phyloP scores from a whole-genome alignment of 148 eudicot species.

The Salicornia ramosissima region DNA sequence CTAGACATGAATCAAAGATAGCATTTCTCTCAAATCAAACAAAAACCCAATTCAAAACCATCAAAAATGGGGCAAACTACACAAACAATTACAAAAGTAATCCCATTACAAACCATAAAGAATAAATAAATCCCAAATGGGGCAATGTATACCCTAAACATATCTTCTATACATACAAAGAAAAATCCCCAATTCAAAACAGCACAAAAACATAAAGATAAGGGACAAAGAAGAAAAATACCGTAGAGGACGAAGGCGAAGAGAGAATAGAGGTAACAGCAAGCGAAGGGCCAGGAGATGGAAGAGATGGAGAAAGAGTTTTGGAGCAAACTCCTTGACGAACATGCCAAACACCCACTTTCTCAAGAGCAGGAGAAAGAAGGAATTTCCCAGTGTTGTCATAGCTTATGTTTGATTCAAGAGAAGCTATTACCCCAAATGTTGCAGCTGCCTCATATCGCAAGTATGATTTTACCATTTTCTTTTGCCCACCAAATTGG shows the following conservation, averaged over 20 bases:
- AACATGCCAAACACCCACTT: slow-evolving; percentile 78
- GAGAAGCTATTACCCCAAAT: slow-evolving; percentile 81
- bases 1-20: no score
- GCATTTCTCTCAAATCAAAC: no score
- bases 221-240: slow-evolving; percentile 14
- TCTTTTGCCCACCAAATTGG: not conserved
- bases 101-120: not conserved
- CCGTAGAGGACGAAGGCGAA: slow-evolving; percentile 55
- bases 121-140: not conserved
- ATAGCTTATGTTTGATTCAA: slow-evolving; percentile 64
- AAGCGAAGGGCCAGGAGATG: slow-evolving; percentile 59
- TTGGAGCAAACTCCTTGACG: slow-evolving; percentile 65
- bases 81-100: not conserved
- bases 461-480: slow-evolving; percentile 90
- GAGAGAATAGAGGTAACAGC: slow-evolving; percentile 71
- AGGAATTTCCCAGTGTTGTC: slow-evolving; percentile 75
- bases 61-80: not conserved
- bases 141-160: no score
- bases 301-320: slow-evolving; percentile 50
- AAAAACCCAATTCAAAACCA: not conserved
- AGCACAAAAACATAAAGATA: not conserved
- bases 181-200: not conserved
- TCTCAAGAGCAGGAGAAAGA: slow-evolving; percentile 75
- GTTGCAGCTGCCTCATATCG: slow-evolving; percentile 70
- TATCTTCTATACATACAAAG: no score